Evolutionary conservation across 305 asterid species (phyloP).

Genomic region (Solanum hybrid): DNA sequence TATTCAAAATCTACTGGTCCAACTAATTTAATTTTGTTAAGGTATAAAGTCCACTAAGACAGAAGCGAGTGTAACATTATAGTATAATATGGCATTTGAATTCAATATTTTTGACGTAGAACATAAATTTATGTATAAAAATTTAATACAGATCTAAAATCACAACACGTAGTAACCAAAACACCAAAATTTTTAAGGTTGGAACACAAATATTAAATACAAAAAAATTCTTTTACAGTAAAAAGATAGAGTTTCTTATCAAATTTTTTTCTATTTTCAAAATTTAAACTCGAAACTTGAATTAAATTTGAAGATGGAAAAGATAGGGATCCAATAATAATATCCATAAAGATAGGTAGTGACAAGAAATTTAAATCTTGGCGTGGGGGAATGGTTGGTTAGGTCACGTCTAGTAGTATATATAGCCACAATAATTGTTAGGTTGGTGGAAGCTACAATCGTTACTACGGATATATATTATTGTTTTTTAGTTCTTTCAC

Average conservation of each 20-base stretch:
- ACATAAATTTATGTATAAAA: neutral
- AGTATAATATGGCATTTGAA: neutral
- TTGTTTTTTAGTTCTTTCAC: conserved; percentile 22
- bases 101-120: neutral
- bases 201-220: neutral
- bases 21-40: neutral
- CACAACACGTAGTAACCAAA: neutral
- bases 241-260: neutral
- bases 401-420: conserved; percentile 32
- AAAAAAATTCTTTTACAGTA: neutral
- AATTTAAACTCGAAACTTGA: neutral
- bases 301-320: neutral
- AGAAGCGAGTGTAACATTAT: neutral
- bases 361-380: conserved; percentile 12
- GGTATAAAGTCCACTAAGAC: neutral
- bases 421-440: conserved; percentile 27
- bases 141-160: neutral
- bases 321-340: neutral
- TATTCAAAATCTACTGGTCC: neutral
- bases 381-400: conserved; percentile 31
- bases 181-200: neutral
- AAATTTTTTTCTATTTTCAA: neutral
- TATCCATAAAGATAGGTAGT: neutral
- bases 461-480: neutral
- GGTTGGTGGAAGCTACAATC: conserved; percentile 44